Base-by-base conservation (phyloP, 805 yeast species). In the Kurtzmaniella cleridarum region DNA sequence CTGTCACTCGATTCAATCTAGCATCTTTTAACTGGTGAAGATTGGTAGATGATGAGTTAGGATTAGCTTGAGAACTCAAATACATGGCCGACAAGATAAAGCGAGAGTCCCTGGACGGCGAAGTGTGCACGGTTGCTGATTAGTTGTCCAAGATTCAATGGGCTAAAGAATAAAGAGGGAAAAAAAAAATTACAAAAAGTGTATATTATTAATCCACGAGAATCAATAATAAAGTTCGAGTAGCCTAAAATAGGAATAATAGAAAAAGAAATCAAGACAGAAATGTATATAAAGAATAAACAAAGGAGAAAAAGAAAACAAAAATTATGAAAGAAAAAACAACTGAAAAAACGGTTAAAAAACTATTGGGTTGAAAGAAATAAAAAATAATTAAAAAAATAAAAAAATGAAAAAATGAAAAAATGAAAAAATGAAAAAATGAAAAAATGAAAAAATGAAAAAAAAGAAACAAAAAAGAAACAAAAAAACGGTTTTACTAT, bases 1-100 rank as follows among this genome's bases (percentile, higher is more conserved):
- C 48, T 46, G 36, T 35, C 27, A 47, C 40, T 14, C 48, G 46
- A 33, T 43, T 45, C 24, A 51, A 42, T 40, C 38, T 29, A 12
- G 23, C 35, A 16, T 32, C 38, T 16, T 20, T 27, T 11, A 38
- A 24, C 12, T 32, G 23, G 8, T 27, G 32, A 23, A 39, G n/a
- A 27, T 32, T 32, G 18, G 34, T 36, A 11, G 38, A 20, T 5
- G 45, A 36, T 17, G 24, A 16, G 39, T 35, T 39, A 4, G 42
- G 36, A 27, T 36, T 34, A 16, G 30, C 33, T 40, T 37, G 37
- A 27, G 36, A 35, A 18, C 35, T 38, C 20, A 15, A 34, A 30
- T 23, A 36, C 15, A 14, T 10, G 8, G 15, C 15, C 23, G 13
- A 20, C 26, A 13, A 17, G 32, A 31, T 31, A 18, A 16, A 24